Evolutionary conservation across 116 monocot species (phyloP).

Genomic region (Posidonia oceanica): DNA sequence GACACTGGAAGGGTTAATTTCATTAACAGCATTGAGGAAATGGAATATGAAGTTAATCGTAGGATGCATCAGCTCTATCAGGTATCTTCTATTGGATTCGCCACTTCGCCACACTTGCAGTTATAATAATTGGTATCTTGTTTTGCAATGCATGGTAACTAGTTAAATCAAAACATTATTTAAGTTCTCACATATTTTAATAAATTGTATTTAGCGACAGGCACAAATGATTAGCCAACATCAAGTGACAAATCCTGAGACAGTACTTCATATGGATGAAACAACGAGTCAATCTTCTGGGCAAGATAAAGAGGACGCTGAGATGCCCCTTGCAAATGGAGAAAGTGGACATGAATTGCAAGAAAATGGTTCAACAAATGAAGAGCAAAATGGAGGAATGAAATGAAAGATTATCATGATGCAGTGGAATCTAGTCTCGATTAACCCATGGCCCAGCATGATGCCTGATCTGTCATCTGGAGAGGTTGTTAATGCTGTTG

Average conservation of each 20-base stretch:
- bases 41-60: slow-evolving; percentile 55
- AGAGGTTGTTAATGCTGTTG: too few species aligned
- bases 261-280: not conserved
- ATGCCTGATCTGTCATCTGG: too few species aligned
- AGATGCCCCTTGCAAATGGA: slow-evolving; percentile 3
- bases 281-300: slow-evolving; percentile 2
- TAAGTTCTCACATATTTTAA: not conserved
- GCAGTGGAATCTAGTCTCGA: not conserved
- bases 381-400: slow-evolving; percentile 6
- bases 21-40: slow-evolving; percentile 57
- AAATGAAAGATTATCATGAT: not conserved
- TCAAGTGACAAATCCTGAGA: slow-evolving; percentile 1
- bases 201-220: slow-evolving; percentile 2
- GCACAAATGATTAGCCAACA: slow-evolving; percentile 19
- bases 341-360: slow-evolving; percentile 4
- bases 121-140: not conserved
- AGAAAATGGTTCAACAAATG: slow-evolving; percentile 3
- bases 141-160: not conserved
- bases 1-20: slow-evolving; percentile 58
- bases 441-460: too few species aligned
- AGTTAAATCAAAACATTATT: not conserved
- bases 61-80: slow-evolving; percentile 69
- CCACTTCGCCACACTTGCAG: not conserved
- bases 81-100: slow-evolving; percentile 25
- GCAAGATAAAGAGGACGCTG: slow-evolving; percentile 1